Percentiles rank a stretch among this genome's conserved stretches.
These are phyloP conservation scores for Ophiocordyceps camponoti-leonardi DNA, from an alignment of 2,329 filamentous ascomycete species.

Conservation along the genomic window DNA sequence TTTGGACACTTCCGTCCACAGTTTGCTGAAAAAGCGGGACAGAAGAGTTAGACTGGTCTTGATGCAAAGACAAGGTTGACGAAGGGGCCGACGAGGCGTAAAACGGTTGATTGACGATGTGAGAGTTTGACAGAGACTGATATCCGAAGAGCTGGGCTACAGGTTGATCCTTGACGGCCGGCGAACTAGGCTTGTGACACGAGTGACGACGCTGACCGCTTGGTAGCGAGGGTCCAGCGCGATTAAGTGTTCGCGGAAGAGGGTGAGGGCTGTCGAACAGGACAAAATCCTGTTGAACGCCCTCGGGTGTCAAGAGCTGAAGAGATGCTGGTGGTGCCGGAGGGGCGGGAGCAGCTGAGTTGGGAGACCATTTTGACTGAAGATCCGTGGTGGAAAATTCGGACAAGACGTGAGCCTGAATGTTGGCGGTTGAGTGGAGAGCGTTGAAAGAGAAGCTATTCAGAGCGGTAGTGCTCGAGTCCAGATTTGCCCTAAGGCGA, in stretches of 20 bases:
- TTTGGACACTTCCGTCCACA: constrained; percentile 29
- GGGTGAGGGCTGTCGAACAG: constrained; percentile 45
- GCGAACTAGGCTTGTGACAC: constrained; percentile 19
- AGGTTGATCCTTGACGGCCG: constrained; percentile 36
- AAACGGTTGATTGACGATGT: constrained; percentile 38
- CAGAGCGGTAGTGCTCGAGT: constrained; percentile 45
- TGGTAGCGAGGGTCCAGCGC: constrained; percentile 20
- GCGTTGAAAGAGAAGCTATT: constrained; percentile 40
- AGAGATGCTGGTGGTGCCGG: constrained; percentile 46
- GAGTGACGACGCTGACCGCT: constrained; percentile 26
- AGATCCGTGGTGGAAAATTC: constrained; percentile 71
- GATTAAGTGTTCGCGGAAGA: constrained; percentile 16
- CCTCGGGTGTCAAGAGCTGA: constrained; percentile 31
- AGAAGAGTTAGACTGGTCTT: constrained; percentile 37
- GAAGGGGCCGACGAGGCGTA: constrained; percentile 51
- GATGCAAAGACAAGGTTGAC: constrained; percentile 37
- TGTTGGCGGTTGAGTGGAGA: constrained; percentile 34
- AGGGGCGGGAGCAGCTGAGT: constrained; percentile 36
- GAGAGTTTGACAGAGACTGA: constrained; percentile 34
- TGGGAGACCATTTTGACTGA: constrained; percentile 66
- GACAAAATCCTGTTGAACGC: constrained; percentile 56
- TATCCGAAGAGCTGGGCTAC: constrained; percentile 41
- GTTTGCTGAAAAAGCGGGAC: constrained; percentile 55
- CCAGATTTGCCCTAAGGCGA: constrained; percentile 43
- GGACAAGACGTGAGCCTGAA: constrained; percentile 47